phyloP scores from a whole-genome alignment of 805 yeast genomes.

The Saccharomycopsis amapae region DNA sequence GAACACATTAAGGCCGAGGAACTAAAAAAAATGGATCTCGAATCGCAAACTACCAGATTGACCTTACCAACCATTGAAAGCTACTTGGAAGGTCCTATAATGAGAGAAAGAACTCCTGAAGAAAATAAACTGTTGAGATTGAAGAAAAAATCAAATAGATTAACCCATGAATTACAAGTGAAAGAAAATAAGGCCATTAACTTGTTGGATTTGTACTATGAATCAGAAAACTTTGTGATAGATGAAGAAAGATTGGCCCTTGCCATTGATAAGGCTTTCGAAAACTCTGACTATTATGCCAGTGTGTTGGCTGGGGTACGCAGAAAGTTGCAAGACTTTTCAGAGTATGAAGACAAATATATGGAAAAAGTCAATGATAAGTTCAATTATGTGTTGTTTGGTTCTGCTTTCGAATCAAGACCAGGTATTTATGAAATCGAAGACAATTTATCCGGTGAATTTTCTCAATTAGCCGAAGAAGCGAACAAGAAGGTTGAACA shows the following conservation, averaged over 20 bases:
- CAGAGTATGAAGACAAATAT: slow-evolving; percentile 7
- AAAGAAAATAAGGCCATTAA: slow-evolving; percentile 48
- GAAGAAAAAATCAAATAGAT: slow-evolving; percentile 64
- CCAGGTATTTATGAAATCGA: slow-evolving; percentile 40
- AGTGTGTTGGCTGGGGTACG: slow-evolving; percentile 2
- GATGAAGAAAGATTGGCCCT: slow-evolving; percentile 58
- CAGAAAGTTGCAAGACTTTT: slow-evolving; percentile 3
- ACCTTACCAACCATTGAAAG: slow-evolving; percentile 78
- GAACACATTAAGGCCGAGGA: slow-evolving; percentile 24
- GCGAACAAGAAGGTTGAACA: slow-evolving; percentile 6
- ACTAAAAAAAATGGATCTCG: slow-evolving; percentile 28
- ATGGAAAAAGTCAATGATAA: slow-evolving; percentile 11
- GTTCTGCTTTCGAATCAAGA: slow-evolving; percentile 8
- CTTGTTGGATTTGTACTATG: slow-evolving; percentile 65
- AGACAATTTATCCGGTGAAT: slow-evolving; percentile 64
- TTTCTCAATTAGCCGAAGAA: slow-evolving; percentile 5
- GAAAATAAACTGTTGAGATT: slow-evolving; percentile 50
- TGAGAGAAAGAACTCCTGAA: slow-evolving; percentile 65
- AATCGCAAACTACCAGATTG: slow-evolving; percentile 40
- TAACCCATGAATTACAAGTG: slow-evolving; percentile 42
- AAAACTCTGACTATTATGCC: slow-evolving; percentile 9
- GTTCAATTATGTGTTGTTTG: slow-evolving; percentile 19
- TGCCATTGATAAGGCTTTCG: slow-evolving; percentile 52
- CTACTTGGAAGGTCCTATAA: slow-evolving; percentile 57
- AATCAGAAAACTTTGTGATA: slow-evolving; percentile 60